These are phyloP conservation scores for Naganishia onofrii DNA, from an alignment of 768 basidiomycete species.

Conservation along the genomic window DNA sequence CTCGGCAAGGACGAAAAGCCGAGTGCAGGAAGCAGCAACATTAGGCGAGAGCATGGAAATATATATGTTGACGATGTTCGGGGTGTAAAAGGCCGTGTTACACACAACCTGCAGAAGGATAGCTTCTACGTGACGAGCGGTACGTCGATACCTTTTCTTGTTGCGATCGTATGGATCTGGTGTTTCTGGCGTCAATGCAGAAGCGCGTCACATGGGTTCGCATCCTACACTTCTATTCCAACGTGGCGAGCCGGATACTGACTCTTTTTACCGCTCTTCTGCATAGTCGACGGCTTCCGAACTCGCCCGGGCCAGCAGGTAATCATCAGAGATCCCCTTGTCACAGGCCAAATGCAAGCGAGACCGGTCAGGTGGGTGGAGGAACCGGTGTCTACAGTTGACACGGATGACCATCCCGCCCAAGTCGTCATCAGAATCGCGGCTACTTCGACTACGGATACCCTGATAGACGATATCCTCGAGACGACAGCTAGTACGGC, in stretches of 20 bases:
- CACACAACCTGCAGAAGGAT: constrained; percentile 73
- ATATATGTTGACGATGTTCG: constrained; percentile 72
- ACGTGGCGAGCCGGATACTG: background rate
- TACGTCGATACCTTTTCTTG: constrained; percentile 53
- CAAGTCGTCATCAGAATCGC: background rate
- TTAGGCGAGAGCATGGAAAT: constrained; percentile 62
- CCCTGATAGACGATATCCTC: background rate
- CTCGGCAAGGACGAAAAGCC: constrained; percentile 61
- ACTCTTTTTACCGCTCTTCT: constrained; percentile 69
- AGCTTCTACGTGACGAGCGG: constrained; percentile 84
- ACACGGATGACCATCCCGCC: constrained; percentile 52
- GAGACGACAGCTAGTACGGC: constrained; percentile 25
- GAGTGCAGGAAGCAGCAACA: constrained; percentile 68
- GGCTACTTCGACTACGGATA: constrained; percentile 16
- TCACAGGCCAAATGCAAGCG: constrained; percentile 37
- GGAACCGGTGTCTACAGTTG: constrained; percentile 57
- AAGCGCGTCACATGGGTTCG: background rate
- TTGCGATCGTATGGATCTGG: constrained; percentile 20
- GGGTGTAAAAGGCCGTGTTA: constrained; percentile 73
- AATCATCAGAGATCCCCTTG: constrained; percentile 69
- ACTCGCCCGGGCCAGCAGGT: constrained; percentile 77
- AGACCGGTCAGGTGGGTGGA: constrained; percentile 57
- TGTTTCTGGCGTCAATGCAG: constrained; percentile 16
- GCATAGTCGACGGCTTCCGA: constrained; percentile 41
- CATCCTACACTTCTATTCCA: background rate